A percentile compares a stretch with the other conserved stretches of the same genome.
These are phyloP conservation scores for Pugionium cornutum DNA, from an alignment of 345 rosid genomes.

Conservation along the genomic window DNA sequence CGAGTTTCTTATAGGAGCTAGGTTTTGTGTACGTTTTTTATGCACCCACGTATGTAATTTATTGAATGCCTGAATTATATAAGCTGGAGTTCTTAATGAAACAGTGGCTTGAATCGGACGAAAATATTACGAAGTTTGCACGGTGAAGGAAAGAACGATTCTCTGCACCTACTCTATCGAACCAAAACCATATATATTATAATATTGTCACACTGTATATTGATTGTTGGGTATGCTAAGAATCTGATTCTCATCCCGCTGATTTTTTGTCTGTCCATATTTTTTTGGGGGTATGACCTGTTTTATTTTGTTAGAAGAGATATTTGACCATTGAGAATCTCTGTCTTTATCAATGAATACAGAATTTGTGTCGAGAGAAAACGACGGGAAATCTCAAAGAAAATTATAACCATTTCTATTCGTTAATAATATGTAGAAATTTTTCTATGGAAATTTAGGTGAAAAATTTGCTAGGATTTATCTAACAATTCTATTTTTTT, in stretches of 20 bases:
- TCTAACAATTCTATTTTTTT: no score
- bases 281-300: neutral
- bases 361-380: no score
- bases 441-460: no score
- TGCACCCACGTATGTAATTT: constrained; percentile 12
- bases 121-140: constrained; percentile 13
- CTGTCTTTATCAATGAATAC: no score
- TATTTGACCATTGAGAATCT: no score
- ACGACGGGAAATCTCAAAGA: no score
- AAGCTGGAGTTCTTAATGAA: constrained; percentile 4
- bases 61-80: constrained; percentile 3
- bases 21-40: neutral
- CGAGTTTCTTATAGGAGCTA: neutral
- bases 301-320: neutral
- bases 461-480: no score
- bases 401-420: no score
- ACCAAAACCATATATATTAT: constrained; percentile 27
- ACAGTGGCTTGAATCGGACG: constrained; percentile 28
- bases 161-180: constrained; percentile 28
- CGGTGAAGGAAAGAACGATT: constrained; percentile 32
- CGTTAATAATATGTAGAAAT: no score
- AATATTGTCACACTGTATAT: constrained; percentile 15
- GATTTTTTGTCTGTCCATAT: neutral
- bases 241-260: constrained; percentile 25
- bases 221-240: constrained; percentile 36